These are phyloP conservation scores for Colletotrichum cuscutae DNA, from an alignment of 2,329 filamentous ascomycete species.

Conservation along the genomic window DNA sequence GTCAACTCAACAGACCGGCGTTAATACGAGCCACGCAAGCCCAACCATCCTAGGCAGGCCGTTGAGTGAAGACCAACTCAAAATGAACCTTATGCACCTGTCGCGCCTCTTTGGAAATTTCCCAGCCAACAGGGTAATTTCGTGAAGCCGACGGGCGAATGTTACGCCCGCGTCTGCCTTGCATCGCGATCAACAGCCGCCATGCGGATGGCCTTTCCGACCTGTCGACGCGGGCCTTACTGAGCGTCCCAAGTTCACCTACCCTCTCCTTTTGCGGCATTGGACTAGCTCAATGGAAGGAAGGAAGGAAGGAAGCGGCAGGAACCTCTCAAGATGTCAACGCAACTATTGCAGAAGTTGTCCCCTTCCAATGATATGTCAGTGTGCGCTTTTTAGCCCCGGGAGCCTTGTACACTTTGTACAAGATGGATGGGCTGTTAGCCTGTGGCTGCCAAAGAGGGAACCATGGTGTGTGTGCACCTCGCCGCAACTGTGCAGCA, in stretches of 20 bases:
- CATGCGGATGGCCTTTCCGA: slow-evolving; percentile 22
- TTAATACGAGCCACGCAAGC: neutral
- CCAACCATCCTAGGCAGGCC: neutral
- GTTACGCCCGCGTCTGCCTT: slow-evolving; percentile 14
- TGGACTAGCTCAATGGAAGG: neutral
- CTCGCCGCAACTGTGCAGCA: neutral
- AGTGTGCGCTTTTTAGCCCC: neutral
- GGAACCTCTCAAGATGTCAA: neutral
- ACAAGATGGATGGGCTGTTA: neutral
- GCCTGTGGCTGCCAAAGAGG: neutral
- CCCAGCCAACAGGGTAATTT: slow-evolving; percentile 33
- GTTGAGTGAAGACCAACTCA: neutral
- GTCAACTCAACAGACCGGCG: neutral
- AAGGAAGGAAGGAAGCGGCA: neutral
- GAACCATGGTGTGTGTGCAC: too few species aligned
- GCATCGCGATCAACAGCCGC: slow-evolving; percentile 31
- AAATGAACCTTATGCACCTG: neutral
- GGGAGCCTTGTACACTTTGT: neutral
- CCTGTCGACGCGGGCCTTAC: slow-evolving; percentile 12
- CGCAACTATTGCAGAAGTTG: neutral
- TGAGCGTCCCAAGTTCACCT: neutral
- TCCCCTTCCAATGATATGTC: neutral
- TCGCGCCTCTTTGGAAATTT: slow-evolving; percentile 8
- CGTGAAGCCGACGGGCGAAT: neutral
- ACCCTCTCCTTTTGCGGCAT: neutral